Evolutionary conservation across 352 stramenopile species (phyloP), one percentile per base, ranked within the genome.

Genomic region (Globisporangium carolinianum): DNA sequence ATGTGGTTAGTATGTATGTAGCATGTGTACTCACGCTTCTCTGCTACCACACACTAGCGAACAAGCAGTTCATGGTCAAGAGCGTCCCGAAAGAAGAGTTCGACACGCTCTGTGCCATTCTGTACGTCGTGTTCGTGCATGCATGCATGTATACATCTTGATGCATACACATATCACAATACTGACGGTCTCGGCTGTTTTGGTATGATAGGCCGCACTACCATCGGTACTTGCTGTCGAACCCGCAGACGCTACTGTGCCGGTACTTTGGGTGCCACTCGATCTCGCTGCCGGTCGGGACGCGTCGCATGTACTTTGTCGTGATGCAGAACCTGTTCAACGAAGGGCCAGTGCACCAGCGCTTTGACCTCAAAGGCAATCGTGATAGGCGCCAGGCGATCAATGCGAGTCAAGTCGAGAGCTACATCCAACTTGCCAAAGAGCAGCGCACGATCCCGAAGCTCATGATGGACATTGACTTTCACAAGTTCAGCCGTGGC

Each of bases 31-130:
- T 45, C 57, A 47, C 38, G 38, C 53, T 55, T 65, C n/a, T 47
- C 12, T 57, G 55, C 8, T 35, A 7, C 47, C 12, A 11, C n/a
- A 9, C 9, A 15, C 17, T 66, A 82, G 78, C 79, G 43, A 94
- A 94, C 73, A 85, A 87, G 47, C 79, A 90, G 61, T 94, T 90
- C 49, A 91, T 94, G 83, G 83, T 94, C 53, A 94, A 94, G 71
- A 91, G 81, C 59, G 83, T 94, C 36, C 83, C 83, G 0, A 89
- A 91, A 56, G 81, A 88, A 15, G 83, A 94, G 71, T 94, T 89
- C 51, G 79, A 91, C 64, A 87, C 78, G 53, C 63, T 94, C 5
- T 75, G 81, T 39, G 76, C 81, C 11, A 94, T 94, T 58, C 65
- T 94, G 74, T 87, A 71, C 55, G 75, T 72, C 11, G 14, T 17